Conservation (phyloP, 2,329 filamentous ascomycete species). For the Pleurostoma richardsiae region DNA sequence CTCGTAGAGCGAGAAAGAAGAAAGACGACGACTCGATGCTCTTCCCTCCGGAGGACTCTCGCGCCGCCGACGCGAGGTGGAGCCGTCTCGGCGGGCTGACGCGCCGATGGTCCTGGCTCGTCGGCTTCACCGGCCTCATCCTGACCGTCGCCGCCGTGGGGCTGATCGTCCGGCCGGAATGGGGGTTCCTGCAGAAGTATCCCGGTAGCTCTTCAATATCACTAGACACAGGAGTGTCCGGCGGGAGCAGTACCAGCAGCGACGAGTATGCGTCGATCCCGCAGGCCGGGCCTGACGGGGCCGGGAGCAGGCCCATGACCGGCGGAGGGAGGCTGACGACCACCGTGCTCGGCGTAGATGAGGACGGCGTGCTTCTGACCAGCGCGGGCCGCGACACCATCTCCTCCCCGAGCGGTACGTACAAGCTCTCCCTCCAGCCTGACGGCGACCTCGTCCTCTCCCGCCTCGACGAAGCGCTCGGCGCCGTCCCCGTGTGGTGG, state of each 20-base stretch:
- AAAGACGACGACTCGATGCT: not conserved
- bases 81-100: not conserved
- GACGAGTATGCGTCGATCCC: not conserved
- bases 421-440: conserved; percentile 6
- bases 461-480: conserved; percentile 1
- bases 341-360: conserved; percentile 3
- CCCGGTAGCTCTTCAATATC: no score
- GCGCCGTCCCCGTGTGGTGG: conserved; percentile 8
- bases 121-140: not conserved
- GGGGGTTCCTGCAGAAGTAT: not conserved
- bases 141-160: not conserved
- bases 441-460: conserved; percentile 10
- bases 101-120: not conserved
- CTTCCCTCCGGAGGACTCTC: not conserved
- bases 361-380: conserved; percentile 5
- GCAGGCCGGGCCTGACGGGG: not conserved
- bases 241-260: no score
- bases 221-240: no score
- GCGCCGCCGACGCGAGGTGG: not conserved
- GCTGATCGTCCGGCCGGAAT: not conserved
- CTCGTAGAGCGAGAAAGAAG: no score
- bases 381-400: conserved; percentile 1
- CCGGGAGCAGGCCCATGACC: not conserved
- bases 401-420: conserved; percentile 5
- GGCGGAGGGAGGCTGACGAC: not conserved